These are phyloP conservation scores for Strombidium stylifer DNA, from an alignment of 73 alveolate genomes.

Conservation along the genomic window DNA sequence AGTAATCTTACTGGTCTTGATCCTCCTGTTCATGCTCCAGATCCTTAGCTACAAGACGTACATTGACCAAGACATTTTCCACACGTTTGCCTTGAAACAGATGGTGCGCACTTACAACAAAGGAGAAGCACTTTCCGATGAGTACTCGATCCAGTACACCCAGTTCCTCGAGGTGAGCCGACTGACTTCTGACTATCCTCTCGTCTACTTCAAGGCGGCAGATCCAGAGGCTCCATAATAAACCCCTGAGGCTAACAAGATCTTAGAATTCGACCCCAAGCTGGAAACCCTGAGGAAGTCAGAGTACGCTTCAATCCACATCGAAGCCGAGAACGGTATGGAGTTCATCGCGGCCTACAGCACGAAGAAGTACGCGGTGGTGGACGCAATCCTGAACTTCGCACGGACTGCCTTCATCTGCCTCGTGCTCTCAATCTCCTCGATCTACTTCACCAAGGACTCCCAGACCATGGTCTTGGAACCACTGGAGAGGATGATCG, in stretches of 20 bases:
- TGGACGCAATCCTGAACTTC: constrained; percentile 18
- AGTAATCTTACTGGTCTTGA: constrained; percentile 42
- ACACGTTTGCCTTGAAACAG: not conserved
- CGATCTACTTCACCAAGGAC: constrained; percentile 58
- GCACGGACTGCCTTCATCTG: constrained; percentile 63
- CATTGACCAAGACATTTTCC: constrained; percentile 1
- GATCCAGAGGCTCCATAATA: not conserved
- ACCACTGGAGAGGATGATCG: constrained; percentile 76
- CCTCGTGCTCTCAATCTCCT: constrained; percentile 54
- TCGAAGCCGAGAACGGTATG: not conserved
- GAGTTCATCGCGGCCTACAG: constrained; percentile 13
- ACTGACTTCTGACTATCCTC: not conserved
- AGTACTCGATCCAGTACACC: too few species aligned
- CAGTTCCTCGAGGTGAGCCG: not conserved
- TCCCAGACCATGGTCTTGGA: constrained; percentile 65
- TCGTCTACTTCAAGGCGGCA: not conserved
- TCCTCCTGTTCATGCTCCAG: constrained; percentile 49
- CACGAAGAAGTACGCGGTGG: not conserved
- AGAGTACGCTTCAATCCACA: not conserved
- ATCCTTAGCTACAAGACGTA: constrained; percentile 10
- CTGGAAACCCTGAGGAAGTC: not conserved
- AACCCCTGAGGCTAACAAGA: not conserved
- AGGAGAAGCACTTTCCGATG: too few species aligned
- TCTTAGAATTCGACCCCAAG: not conserved
- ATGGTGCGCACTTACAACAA: not conserved